These are phyloP conservation scores for Neckera pumila DNA, from an alignment of 225 moss, liverwort and hornwort species.

Conservation along the genomic window DNA sequence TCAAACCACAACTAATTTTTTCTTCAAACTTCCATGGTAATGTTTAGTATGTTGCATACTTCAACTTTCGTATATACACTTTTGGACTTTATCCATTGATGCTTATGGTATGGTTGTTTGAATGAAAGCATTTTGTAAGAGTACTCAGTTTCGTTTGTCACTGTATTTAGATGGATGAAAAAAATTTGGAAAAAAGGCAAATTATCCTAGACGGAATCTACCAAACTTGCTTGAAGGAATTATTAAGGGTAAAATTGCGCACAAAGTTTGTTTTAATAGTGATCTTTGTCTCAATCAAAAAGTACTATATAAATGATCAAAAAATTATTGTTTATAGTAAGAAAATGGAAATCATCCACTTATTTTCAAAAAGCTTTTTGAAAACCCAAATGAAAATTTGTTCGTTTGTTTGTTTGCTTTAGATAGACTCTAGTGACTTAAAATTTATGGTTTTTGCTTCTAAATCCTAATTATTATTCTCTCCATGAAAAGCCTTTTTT, in stretches of 20 bases:
- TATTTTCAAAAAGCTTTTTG: background rate
- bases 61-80: no score
- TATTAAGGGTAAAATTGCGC: background rate
- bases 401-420: no score
- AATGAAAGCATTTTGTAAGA: no score
- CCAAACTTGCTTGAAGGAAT: background rate
- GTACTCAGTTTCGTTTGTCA: no score
- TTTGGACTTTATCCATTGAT: no score
- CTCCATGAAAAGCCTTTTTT: no score
- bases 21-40: no score
- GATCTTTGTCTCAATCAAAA: background rate
- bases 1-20: no score
- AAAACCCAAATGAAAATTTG: background rate
- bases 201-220: background rate
- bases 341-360: background rate
- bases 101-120: no score
- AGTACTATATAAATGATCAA: background rate
- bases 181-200: rapidly evolving
- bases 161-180: background rate
- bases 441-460: background rate
- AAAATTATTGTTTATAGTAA: no score
- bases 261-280: background rate
- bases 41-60: no score
- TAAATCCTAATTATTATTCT: background rate
- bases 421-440: background rate